phyloP scores from a whole-genome alignment of 1,284 basidiomycete species.

The Lentinula novae-zelandiae region DNA sequence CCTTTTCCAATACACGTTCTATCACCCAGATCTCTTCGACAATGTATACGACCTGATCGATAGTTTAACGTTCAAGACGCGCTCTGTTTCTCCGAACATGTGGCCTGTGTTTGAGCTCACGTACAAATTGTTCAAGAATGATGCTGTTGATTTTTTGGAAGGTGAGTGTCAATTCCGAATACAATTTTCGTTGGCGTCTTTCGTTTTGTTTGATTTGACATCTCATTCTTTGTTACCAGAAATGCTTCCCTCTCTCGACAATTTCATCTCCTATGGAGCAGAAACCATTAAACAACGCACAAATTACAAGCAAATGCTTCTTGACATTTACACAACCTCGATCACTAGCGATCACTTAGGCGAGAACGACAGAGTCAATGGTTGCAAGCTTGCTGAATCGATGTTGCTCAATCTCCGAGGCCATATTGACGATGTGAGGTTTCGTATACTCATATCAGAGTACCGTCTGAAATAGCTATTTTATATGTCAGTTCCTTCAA shows the following conservation, averaged over 20 bases:
- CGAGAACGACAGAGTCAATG: constrained; percentile 80
- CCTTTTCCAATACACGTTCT: neutral
- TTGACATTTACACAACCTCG: constrained; percentile 82
- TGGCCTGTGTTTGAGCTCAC: constrained; percentile 87
- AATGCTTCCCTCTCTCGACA: constrained; percentile 87
- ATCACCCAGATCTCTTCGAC: constrained; percentile 72
- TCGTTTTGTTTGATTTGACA: neutral
- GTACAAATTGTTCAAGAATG: constrained; percentile 81
- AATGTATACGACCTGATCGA: constrained; percentile 88
- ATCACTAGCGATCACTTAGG: constrained; percentile 75
- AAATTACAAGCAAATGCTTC: constrained; percentile 78
- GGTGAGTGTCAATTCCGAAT: constrained; percentile 37
- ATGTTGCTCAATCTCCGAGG: constrained; percentile 79
- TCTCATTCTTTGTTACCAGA: constrained; percentile 41
- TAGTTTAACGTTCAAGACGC: constrained; percentile 80
- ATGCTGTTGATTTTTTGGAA: constrained; percentile 83
- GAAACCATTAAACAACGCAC: constrained; percentile 70
- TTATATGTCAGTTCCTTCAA: constrained; percentile 32
- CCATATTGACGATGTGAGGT: constrained; percentile 68
- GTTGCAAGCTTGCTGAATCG: constrained; percentile 83
- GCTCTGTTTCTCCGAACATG: constrained; percentile 74
- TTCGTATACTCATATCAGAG: neutral
- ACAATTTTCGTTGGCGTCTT: neutral
- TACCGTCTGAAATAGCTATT: neutral
- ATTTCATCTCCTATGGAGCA: constrained; percentile 84